phyloP scores from a whole-genome alignment of 2,329 filamentous ascomycete species.

The Nothopassalora personata region DNA sequence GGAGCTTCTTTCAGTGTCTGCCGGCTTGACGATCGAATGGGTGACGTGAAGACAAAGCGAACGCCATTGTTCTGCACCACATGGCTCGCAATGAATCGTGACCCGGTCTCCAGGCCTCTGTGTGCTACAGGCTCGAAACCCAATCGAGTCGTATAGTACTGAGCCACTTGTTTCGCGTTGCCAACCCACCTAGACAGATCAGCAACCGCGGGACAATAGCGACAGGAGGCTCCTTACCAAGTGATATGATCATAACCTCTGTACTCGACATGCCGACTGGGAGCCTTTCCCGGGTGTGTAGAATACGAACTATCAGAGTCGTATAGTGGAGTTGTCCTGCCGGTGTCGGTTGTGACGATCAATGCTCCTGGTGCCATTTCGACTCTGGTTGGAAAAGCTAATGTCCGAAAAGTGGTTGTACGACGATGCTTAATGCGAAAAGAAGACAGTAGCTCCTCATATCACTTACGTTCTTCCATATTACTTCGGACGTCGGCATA shows the following conservation, averaged over 20 bases:
- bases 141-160: constrained; percentile 82
- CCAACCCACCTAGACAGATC: not conserved
- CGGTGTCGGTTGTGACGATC: constrained; percentile 27
- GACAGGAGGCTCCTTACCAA: constrained; percentile 54
- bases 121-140: constrained; percentile 81
- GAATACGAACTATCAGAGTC: constrained; percentile 10
- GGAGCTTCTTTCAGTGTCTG: constrained; percentile 21
- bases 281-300: constrained; percentile 9
- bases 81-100: constrained; percentile 73
- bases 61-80: constrained; percentile 73
- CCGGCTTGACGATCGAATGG: constrained; percentile 52
- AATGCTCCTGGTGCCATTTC: constrained; percentile 38
- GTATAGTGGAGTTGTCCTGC: constrained; percentile 23
- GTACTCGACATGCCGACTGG: constrained; percentile 43
- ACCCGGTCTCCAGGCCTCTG: constrained; percentile 81
- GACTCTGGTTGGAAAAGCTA: not conserved
- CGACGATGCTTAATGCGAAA: not conserved
- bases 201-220: not conserved
- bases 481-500: constrained; percentile 2
- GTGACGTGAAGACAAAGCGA: constrained; percentile 78
- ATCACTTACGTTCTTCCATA: not conserved
- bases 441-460: not conserved
- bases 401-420: not conserved
- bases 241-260: constrained; percentile 87
- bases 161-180: constrained; percentile 61